Conservation (phyloP, 2,329 filamentous ascomycete genomes). For the Dothidotthia symphoricarpi region DNA sequence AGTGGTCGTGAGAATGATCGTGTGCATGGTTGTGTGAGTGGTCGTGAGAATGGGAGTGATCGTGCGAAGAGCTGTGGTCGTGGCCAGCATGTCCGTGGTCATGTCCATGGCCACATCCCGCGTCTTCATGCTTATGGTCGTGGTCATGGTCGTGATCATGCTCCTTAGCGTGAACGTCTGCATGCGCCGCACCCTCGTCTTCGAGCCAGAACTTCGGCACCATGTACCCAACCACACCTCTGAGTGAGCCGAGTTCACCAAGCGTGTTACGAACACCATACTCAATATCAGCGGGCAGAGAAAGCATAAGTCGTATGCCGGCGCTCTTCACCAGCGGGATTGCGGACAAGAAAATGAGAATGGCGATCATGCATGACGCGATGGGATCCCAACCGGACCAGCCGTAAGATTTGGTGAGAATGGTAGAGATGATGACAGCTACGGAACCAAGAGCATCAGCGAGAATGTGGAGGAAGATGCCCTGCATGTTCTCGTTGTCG, state of each 20-base stretch:
- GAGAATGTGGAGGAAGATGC: constrained; percentile 92
- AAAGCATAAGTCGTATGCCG: constrained; percentile 77
- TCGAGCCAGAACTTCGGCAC: constrained; percentile 93
- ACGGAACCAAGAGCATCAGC: constrained; percentile 93
- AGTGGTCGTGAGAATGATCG: constrained; percentile 36
- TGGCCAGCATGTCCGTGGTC: constrained; percentile 35
- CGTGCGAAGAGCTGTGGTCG: constrained; percentile 34
- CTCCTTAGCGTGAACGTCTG: constrained; percentile 45
- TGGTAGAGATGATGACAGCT: constrained; percentile 88
- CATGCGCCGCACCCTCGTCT: constrained; percentile 54
- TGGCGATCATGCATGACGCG: constrained; percentile 88
- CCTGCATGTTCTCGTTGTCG: constrained; percentile 96
- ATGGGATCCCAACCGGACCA: constrained; percentile 95
- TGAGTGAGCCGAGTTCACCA: constrained; percentile 75
- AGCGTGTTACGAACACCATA: constrained; percentile 85
- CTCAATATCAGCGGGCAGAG: constrained; percentile 79
- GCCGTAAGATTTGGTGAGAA: constrained; percentile 79
- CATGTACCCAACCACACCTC: constrained; percentile 81
- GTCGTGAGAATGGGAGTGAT: constrained; percentile 18
- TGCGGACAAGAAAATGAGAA: constrained; percentile 89
- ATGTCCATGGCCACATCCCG: constrained; percentile 15
- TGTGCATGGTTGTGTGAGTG: constrained; percentile 15
- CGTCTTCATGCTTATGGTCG: constrained; percentile 28
- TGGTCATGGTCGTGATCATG: constrained; percentile 33
- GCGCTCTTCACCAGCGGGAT: constrained; percentile 83